These are phyloP conservation scores for Penicillium aurantiogriseum DNA, from an alignment of 2,329 filamentous ascomycete genomes.

Conservation along the genomic window DNA sequence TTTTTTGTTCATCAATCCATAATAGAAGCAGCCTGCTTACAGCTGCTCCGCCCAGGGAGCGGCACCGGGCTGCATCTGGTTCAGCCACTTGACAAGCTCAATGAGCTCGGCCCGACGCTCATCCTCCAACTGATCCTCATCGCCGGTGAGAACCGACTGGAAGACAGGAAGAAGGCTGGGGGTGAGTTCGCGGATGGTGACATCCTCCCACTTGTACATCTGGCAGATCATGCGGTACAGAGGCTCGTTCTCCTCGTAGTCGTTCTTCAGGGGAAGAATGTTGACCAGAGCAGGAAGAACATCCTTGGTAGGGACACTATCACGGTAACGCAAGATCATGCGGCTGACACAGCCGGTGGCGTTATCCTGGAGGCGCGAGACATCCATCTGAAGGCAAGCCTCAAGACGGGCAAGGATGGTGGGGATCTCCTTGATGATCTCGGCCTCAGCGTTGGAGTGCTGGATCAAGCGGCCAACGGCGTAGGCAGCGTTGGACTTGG, in stretches of 20 bases:
- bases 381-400: constrained; percentile 72
- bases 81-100: constrained; percentile 50
- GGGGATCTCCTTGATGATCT: constrained; percentile 71
- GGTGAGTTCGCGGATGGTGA: constrained; percentile 47
- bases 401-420: constrained; percentile 83
- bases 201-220: constrained; percentile 60
- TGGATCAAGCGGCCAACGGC: constrained; percentile 81
- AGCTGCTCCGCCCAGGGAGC: constrained; percentile 43
- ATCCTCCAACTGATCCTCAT: constrained; percentile 49
- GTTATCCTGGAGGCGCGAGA: constrained; percentile 86
- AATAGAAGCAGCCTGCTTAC: constrained; percentile 22
- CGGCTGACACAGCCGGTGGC: constrained; percentile 86
- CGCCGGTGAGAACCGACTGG: constrained; percentile 46
- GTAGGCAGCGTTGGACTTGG: constrained; percentile 93
- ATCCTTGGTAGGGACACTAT: constrained; percentile 74
- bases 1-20: constrained; percentile 20
- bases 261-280: constrained; percentile 82
- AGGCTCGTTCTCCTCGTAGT: constrained; percentile 94
- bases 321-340: constrained; percentile 88
- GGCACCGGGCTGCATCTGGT: constrained; percentile 44
- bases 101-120: constrained; percentile 48
- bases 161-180: constrained; percentile 49
- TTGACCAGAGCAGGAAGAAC: constrained; percentile 78
- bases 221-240: constrained; percentile 87
- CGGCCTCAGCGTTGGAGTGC: constrained; percentile 71